A percentile compares a stretch with the other conserved stretches of the same genome.
Conservation (phyloP, 1,284 basidiomycete genomes). For the Apiotrichum montevideense region DNA sequence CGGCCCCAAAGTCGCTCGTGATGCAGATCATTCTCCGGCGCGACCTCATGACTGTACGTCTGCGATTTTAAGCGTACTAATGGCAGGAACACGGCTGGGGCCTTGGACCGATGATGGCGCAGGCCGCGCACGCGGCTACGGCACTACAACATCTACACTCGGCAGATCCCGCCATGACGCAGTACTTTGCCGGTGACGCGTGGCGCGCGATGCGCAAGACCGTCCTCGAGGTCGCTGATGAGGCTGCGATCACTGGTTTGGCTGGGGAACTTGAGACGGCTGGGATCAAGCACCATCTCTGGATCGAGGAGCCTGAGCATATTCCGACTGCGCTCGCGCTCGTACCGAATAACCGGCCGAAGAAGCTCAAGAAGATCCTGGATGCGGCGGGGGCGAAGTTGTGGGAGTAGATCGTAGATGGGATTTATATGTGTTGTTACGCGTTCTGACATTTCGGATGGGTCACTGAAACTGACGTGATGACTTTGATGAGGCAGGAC, state of each 20-base stretch:
- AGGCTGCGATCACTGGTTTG: constrained; percentile 31
- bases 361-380: constrained; percentile 46
- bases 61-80: not conserved
- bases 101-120: constrained; percentile 50
- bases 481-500: too few species aligned
- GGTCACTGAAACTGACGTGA: too few species aligned
- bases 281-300: constrained; percentile 45
- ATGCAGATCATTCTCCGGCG: constrained; percentile 47
- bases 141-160: constrained; percentile 41
- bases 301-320: constrained; percentile 52
- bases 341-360: constrained; percentile 50
- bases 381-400: constrained; percentile 40
- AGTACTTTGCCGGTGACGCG: constrained; percentile 35
- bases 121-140: constrained; percentile 50
- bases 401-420: constrained; percentile 24
- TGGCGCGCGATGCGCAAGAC: constrained; percentile 44
- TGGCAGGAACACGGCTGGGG: constrained; percentile 45
- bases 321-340: constrained; percentile 50
- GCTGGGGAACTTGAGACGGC: constrained; percentile 30
- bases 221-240: constrained; percentile 38
- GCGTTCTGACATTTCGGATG: too few species aligned
- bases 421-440: too few species aligned
- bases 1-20: constrained; percentile 28
- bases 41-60: constrained; percentile 39
- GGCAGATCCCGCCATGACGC: constrained; percentile 32